Evolutionary conservation across 2,329 filamentous ascomycete genomes (phyloP), one percentile per base, ranked within the genome.

Genomic region (Pseudogymnoascus sp.): DNA sequence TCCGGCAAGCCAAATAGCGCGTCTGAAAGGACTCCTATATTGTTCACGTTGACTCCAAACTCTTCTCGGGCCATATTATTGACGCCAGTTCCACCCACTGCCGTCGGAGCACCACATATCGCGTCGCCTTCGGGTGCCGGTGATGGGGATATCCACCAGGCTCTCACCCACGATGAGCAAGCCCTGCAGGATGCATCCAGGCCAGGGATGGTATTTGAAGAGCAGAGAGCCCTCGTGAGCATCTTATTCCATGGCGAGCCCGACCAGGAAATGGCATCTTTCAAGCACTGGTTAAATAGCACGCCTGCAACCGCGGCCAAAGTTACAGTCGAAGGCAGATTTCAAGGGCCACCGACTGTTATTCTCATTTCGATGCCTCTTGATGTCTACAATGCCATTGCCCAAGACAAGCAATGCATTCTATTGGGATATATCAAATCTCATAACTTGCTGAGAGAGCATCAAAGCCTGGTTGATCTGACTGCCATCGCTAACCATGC

Each of bases 201-300:
- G 60, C 63, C 78, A 4, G 81, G 84, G 64, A 73, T 87, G 18
- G 80, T 79, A 8, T 85, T 87, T 66, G 83, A 86, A 33, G 83
- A 87, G 66, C 76, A 80, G 7, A 78, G 84, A 64, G 81, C 86
- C n/a, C 73, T 87, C 9, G 84, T 86, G 1, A 87, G 84, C 69
- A 87, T 84, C 0, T 87, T 84, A 0, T 87, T 86, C 68, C 82
- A 86, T 28, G 84, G 84, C 28, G 84, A 87, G 66, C 82, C 83
- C 2, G 86, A 82, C 65, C 78, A 82, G 11, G 83, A 87, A 64
- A 86, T 87, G 83, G 80, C 82, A 2, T 85, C 79, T 62, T 87
- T 86, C 69, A 81, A 85, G 62, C 80, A 85, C 64, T 87, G 84
- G 84, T 75, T 87, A n/a, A 80, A 83, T 50, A 81, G 82, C 65